phyloP scores from a whole-genome alignment of 305 asterid genomes.

The Fraxinus floribunda region DNA sequence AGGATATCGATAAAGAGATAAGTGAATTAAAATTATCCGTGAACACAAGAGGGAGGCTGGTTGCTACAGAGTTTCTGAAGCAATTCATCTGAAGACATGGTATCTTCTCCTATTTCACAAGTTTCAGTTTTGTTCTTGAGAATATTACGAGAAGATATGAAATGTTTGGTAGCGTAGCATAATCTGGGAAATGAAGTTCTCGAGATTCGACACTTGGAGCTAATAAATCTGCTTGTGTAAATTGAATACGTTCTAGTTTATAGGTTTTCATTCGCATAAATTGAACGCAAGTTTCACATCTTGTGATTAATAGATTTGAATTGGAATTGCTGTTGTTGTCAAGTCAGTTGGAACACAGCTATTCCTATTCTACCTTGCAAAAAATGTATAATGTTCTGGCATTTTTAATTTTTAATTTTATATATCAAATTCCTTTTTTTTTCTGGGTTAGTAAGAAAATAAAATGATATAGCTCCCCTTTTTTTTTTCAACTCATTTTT shows the following conservation, averaged over 20 bases:
- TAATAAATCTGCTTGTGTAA: not conserved
- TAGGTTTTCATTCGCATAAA: not conserved
- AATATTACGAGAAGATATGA: slow-evolving; percentile 11
- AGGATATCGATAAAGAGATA: slow-evolving; percentile 97
- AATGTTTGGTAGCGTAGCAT: not conserved
- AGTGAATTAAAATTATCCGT: slow-evolving; percentile 85
- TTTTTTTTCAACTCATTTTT: too few relatives aligned
- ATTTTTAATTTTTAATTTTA: too few relatives aligned
- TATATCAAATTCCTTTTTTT: not conserved
- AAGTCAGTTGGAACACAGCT: not conserved
- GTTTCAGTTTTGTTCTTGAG: slow-evolving; percentile 6
- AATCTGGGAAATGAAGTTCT: slow-evolving; percentile 18
- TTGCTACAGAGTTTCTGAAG: slow-evolving; percentile 96
- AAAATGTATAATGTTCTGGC: not conserved
- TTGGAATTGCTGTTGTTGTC: not conserved
- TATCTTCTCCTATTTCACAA: not conserved
- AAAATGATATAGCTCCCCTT: not conserved
- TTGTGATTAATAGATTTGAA: not conserved
- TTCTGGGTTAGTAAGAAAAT: not conserved
- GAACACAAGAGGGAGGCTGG: slow-evolving; percentile 94
- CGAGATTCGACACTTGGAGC: not conserved
- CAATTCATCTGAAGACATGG: slow-evolving; percentile 54
- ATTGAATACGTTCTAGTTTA: not conserved
- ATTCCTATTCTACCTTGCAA: not conserved
- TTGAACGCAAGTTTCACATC: not conserved